Evolutionary conservation across 2,329 filamentous ascomycete species (phyloP), one percentile per base, ranked within the genome.

Genomic region (Plenodomus tracheiphilus): DNA sequence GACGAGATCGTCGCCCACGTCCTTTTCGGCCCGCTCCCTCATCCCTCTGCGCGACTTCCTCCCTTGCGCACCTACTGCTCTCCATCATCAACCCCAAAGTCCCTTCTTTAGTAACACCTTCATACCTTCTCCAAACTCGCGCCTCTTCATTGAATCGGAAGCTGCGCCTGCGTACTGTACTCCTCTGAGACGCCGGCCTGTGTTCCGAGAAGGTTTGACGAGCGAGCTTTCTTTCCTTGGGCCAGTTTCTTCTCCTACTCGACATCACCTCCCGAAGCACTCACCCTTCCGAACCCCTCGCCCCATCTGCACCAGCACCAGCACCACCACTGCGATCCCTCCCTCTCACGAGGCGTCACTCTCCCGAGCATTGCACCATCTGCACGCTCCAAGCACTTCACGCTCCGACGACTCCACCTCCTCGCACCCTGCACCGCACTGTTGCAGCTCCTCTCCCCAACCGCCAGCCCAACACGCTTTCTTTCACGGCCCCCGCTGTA

Each of bases 401-500:
- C 61, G 61, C 61, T 68, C 59, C 64, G 64, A 61, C 65, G 65
- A 66, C 56, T 65, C 70, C 64, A 59, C 65, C 66, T 68, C 53
- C 53, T 51, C 64, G 57, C 60, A 56, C 54, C 58, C 54, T 55
- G 45, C 57, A 63, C 58, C 57, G 59, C 58, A 55, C 58, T 54
- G 50, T 59, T 63, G 63, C 70, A 62, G 49, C 59, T 59, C 63
- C 61, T 56, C 51, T 56, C 51, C 44, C 61, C 64, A 53, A 46
- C 46, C 64, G 64, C 62, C 67, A 79, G 74, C 88, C 92, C 88
- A 91, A 87, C 89, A 89, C 86, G 87, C 91, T 93, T 92, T 91
- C 87, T 80, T 91, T 90, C 78, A 65, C 87, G 88, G 86, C 84
- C 82, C 83, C 83, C 85, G 89, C 89, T 74, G 79, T 82, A 81